These are phyloP conservation scores for Dalbergia cultrata DNA, from an alignment of 306 rosid genomes.

Conservation along the genomic window DNA sequence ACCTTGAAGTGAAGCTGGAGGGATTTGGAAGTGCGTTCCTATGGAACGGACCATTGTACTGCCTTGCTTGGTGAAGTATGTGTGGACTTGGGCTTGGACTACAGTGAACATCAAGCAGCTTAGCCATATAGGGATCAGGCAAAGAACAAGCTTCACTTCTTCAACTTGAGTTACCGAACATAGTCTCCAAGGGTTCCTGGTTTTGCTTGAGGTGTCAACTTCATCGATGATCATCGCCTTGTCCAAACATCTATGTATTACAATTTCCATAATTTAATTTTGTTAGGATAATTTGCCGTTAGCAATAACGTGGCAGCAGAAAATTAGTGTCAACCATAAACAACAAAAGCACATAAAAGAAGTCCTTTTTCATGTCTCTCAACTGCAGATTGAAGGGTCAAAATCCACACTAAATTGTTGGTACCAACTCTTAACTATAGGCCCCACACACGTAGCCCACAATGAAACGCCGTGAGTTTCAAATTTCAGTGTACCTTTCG, in stretches of 20 bases:
- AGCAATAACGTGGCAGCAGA: background rate
- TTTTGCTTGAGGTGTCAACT: slow-evolving; percentile 54
- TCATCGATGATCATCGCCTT: slow-evolving; percentile 73
- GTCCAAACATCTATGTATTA: slow-evolving; percentile 60
- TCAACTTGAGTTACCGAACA: slow-evolving; percentile 79
- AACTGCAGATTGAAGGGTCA: too few species aligned
- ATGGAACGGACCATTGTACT: slow-evolving; percentile 61
- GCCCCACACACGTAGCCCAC: slow-evolving; percentile 18
- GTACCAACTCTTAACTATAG: background rate
- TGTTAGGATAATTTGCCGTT: background rate
- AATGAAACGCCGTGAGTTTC: too few species aligned
- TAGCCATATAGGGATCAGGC: slow-evolving; percentile 80
- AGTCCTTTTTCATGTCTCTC: too few species aligned
- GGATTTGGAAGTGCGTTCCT: slow-evolving; percentile 63
- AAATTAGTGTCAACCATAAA: background rate
- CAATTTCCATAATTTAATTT: slow-evolving; percentile 1
- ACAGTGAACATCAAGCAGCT: slow-evolving; percentile 68
- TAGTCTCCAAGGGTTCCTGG: slow-evolving; percentile 76
- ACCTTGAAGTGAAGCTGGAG: slow-evolving; percentile 79
- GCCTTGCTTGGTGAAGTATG: slow-evolving; percentile 77
- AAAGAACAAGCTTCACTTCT: slow-evolving; percentile 73
- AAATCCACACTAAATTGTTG: too few species aligned
- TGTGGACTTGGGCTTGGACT: slow-evolving; percentile 67
- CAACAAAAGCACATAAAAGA: too few species aligned
- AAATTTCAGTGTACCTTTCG: too few species aligned